Evolutionary conservation across 208 protist species (phyloP), one percentile per base, ranked within the genome.

Genomic region (Acanthamoeba healyi): DNA sequence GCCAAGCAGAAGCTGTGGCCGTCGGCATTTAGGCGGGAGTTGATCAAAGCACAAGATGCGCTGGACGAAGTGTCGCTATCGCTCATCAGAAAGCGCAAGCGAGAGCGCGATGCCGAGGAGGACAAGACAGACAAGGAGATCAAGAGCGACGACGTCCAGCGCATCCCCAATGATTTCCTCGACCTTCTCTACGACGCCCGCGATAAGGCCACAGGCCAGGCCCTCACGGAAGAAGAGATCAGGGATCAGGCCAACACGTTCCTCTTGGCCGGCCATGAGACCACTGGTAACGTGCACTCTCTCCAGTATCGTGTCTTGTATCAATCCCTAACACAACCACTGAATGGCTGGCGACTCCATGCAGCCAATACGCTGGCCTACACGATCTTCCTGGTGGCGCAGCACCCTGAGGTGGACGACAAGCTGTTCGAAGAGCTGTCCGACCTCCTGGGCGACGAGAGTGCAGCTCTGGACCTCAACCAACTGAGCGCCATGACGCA

Each of bases 401-500:
- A 90, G 58, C 84, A 90, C 61, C 84, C 84, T n/a, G 84, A 90
- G 15, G 84, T 90, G 54, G 84, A 90, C 36, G 54, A 63, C 2
- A 36, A 26, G 56, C 54, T 90, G 24, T 90, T 90, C 24, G 84
- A 65, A 1, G 84, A 90, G 56, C 54, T 90, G 26, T 44, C 42
- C 3, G 10, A 90, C 17, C 15, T 70, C 26, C 32, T 54, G 34
- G 19, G 14, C 17, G 58, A 70, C 56, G 7, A 49, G 4, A 44
- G 6, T 22, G 42, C 38, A 1, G 9, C 44, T 7, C 77, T 90
- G 15, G 84, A 90, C n/a, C 58, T 90, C 58, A 63, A 90, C 38
- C 56, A 72, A 36, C 56, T 90, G 34, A 90, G 58, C 36, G 38
- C 14, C 29, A 63, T 90, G 84, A 90, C n/a, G 26, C 46, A 36